Percentiles rank a stretch among this genome's conserved stretches.
phyloP scores from a whole-genome alignment of 1,284 basidiomycete genomes.

The Cutaneotrichosporon mucoides region DNA sequence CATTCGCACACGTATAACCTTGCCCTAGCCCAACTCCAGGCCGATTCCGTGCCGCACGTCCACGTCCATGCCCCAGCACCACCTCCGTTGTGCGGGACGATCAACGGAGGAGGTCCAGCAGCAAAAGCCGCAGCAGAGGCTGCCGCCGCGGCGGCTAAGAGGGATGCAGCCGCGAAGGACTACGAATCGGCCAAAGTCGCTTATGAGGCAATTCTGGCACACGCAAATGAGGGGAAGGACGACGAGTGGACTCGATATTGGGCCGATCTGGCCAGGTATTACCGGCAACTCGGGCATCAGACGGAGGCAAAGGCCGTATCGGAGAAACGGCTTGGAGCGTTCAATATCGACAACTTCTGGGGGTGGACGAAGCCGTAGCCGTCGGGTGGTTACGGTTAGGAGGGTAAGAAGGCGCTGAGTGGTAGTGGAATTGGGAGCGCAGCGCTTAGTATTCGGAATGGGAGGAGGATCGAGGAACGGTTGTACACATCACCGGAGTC shows the following conservation, averaged over 20 bases:
- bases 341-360: constrained; percentile 2
- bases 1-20: too few species aligned
- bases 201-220: background rate
- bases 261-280: background rate
- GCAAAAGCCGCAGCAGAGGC: background rate
- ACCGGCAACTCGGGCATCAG: background rate
- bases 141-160: background rate
- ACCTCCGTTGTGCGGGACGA: too few species aligned
- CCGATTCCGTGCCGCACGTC: too few species aligned
- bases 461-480: too few species aligned
- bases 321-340: background rate
- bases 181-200: background rate
- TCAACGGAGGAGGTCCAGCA: too few species aligned
- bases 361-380: background rate
- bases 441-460: too few species aligned
- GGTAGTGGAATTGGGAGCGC: too few species aligned
- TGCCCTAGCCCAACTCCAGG: too few species aligned
- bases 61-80: too few species aligned
- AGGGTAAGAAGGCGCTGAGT: too few species aligned
- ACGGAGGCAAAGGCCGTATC: background rate
- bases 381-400: too few species aligned
- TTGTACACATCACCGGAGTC: too few species aligned
- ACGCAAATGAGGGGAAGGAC: background rate
- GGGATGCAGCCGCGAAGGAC: background rate
- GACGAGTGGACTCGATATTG: constrained; percentile 1